These are phyloP conservation scores for Saraca asoca DNA, from an alignment of 331 rosid species.

Conservation along the genomic window DNA sequence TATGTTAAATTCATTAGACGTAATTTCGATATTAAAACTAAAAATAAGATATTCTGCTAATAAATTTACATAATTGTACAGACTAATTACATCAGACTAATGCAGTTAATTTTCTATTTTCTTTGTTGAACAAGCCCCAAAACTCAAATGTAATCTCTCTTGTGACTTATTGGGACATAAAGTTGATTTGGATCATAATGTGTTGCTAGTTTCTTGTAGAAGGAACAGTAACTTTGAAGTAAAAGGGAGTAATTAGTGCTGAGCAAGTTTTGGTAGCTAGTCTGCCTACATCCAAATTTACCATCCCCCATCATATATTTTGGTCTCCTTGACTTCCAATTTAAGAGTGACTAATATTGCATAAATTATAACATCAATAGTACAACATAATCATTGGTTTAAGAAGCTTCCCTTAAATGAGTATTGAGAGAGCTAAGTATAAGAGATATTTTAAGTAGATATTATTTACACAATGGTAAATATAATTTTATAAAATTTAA, in stretches of 20 bases:
- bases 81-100: no score
- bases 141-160: conserved; percentile 11
- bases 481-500: no score
- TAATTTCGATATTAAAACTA: no score
- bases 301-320: conserved; percentile 42
- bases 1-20: no score
- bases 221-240: conserved; percentile 66
- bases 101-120: not conserved
- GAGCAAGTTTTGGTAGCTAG: conserved; percentile 50
- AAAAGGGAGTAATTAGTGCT: conserved; percentile 73
- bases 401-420: conserved; percentile 42
- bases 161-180: conserved; percentile 41
- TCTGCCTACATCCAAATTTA: conserved; percentile 45
- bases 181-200: conserved; percentile 51
- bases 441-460: no score
- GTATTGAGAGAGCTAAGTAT: conserved; percentile 26
- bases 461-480: no score
- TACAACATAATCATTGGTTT: conserved; percentile 37
- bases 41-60: no score
- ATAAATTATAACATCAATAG: conserved; percentile 63
- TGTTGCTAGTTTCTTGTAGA: conserved; percentile 30
- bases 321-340: conserved; percentile 68
- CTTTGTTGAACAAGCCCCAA: conserved; percentile 14
- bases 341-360: conserved; percentile 58
- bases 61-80: no score